Conservation (phyloP, 768 basidiomycete species). For the Termitomyces sp. region DNA sequence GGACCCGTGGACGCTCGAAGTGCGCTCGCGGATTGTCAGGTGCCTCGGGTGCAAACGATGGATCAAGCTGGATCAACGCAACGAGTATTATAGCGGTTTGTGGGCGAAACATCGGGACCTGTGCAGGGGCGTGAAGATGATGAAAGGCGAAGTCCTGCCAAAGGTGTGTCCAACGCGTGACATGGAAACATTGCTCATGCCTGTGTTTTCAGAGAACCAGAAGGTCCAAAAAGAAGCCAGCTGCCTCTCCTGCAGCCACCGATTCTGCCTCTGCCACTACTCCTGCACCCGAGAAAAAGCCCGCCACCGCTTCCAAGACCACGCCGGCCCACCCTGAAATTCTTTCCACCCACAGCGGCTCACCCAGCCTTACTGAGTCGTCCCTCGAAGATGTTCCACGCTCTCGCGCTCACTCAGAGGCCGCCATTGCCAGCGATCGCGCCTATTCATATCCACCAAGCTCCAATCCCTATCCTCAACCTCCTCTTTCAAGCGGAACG, state of each 20-base stretch:
- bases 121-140: constrained; percentile 6
- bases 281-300: neutral
- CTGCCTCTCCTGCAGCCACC: too few relatives aligned
- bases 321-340: neutral
- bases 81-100: constrained; percentile 4
- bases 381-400: neutral
- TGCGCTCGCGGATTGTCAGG: neutral
- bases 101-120: constrained; percentile 9
- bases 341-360: neutral
- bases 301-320: neutral
- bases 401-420: neutral
- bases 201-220: neutral
- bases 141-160: constrained; percentile 4
- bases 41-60: constrained; percentile 6
- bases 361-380: neutral
- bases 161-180: neutral
- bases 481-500: too few relatives aligned
- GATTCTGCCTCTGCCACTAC: neutral
- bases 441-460: neutral
- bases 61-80: constrained; percentile 9
- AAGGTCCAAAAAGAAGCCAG: neutral
- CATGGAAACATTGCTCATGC: neutral
- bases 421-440: neutral
- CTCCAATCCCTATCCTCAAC: neutral
- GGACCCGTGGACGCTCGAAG: constrained; percentile 5